A percentile compares a stretch with the other conserved stretches of the same genome.
These are phyloP conservation scores for Auricularia auricula-judae DNA, from an alignment of 768 basidiomycete genomes.

Conservation along the genomic window DNA sequence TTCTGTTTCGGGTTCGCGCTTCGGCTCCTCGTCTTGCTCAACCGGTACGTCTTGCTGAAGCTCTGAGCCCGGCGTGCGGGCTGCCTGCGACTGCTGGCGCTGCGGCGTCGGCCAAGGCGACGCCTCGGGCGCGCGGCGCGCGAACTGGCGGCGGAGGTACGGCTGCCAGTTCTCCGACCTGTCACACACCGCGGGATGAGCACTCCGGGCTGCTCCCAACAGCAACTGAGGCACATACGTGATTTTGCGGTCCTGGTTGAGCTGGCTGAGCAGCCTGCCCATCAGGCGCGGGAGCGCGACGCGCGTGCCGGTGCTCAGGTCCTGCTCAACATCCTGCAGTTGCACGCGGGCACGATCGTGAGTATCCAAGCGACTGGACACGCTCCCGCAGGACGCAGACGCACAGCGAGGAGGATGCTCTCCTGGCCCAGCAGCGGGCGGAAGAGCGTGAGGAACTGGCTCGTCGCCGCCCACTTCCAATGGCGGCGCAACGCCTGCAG, in stretches of 20 bases:
- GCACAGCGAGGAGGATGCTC: conserved; percentile 57
- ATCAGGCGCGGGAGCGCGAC: conserved; percentile 61
- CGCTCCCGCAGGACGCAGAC: conserved; percentile 14
- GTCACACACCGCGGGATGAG: conserved; percentile 9
- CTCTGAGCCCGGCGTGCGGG: conserved; percentile 13
- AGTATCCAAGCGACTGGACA: not conserved
- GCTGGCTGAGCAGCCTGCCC: conserved; percentile 57
- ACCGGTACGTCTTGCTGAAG: not conserved
- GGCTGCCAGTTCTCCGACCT: conserved; percentile 75
- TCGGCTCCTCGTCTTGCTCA: not conserved
- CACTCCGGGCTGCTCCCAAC: not conserved
- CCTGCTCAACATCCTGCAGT: conserved; percentile 64
- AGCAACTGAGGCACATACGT: conserved; percentile 34
- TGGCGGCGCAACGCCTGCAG: conserved; percentile 53
- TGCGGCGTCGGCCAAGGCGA: conserved; percentile 17
- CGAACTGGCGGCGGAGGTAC: conserved; percentile 64
- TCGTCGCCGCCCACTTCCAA: conserved; percentile 90
- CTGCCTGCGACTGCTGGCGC: conserved; percentile 11
- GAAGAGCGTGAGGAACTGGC: conserved; percentile 86
- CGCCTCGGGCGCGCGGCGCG: conserved; percentile 54
- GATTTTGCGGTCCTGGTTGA: conserved; percentile 75
- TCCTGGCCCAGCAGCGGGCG: conserved; percentile 56
- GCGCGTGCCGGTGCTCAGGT: conserved; percentile 50
- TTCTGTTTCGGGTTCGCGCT: no score
- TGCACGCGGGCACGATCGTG: not conserved